phyloP scores from a whole-genome alignment of 2,329 filamentous ascomycete genomes.

The Karstenula rhodostoma region DNA sequence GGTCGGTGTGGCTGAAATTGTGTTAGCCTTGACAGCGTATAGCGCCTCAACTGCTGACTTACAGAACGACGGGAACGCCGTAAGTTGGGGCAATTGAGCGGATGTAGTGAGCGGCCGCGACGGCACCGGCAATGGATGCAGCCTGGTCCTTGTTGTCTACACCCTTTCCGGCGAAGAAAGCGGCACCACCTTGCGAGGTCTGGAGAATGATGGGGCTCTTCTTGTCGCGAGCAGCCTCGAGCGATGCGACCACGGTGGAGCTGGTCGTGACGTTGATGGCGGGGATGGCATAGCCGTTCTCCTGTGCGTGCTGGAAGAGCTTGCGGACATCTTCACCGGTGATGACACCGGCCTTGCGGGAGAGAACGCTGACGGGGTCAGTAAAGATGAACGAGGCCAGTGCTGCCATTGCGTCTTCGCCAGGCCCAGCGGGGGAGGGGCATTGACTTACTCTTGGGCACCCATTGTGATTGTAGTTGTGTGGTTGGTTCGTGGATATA shows the following conservation, averaged over 20 bases:
- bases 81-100: conserved; percentile 86
- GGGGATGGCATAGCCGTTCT: conserved; percentile 66
- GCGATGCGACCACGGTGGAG: conserved; percentile 78
- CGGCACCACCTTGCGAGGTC: conserved; percentile 76
- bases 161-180: conserved; percentile 76
- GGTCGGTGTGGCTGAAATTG: conserved; percentile 79
- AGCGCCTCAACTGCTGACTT: conserved; percentile 15
- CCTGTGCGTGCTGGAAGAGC: conserved; percentile 89
- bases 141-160: conserved; percentile 68
- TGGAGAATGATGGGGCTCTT: conserved; percentile 94
- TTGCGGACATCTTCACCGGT: conserved; percentile 69
- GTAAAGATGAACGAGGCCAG: background rate
- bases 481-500: background rate
- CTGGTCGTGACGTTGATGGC: conserved; percentile 76
- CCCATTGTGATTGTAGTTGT: conserved; percentile 28
- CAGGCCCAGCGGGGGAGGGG: conserved; percentile 1
- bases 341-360: conserved; percentile 69
- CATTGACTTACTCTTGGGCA: conserved; percentile 28
- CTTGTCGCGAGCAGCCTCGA: conserved; percentile 93
- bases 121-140: conserved; percentile 85
- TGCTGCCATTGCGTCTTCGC: background rate
- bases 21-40: background rate
- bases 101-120: conserved; percentile 90
- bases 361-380: conserved; percentile 52
- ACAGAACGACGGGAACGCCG: conserved; percentile 78